These are phyloP conservation scores for Linnemannia elongata DNA, from an alignment of 192 early-diverging fungal genomes.

Conservation along the genomic window DNA sequence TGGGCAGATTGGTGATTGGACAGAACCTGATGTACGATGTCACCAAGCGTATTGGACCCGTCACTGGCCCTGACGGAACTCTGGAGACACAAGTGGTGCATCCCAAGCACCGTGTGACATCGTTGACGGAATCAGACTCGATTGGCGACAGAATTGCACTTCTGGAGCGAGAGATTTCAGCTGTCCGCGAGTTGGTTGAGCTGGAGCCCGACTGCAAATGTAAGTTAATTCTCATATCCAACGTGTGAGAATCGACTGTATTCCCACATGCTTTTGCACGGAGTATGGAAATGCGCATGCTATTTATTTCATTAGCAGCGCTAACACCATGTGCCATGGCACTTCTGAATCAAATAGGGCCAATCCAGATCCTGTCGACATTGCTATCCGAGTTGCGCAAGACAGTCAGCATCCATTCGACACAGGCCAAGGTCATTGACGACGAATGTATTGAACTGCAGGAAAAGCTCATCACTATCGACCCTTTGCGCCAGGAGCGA, in stretches of 20 bases:
- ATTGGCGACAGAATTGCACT: slow-evolving; percentile 54
- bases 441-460: slow-evolving; percentile 62
- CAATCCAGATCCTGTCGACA: slow-evolving; percentile 42
- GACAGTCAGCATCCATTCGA: slow-evolving; percentile 24
- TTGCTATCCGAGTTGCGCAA: slow-evolving; percentile 36
- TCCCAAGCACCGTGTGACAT: slow-evolving; percentile 33
- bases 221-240: slow-evolving; percentile 32
- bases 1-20: slow-evolving; percentile 30
- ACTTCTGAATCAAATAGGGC: slow-evolving; percentile 7
- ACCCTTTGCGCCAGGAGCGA: slow-evolving; percentile 64
- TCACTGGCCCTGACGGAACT: slow-evolving; percentile 21
- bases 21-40: slow-evolving; percentile 53
- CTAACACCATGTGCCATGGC: not conserved
- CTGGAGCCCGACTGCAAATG: slow-evolving; percentile 89
- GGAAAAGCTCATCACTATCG: slow-evolving; percentile 67
- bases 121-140: slow-evolving; percentile 27
- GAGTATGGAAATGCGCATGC: not conserved
- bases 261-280: slow-evolving; percentile 57
- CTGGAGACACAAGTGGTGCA: slow-evolving; percentile 4
- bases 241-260: not conserved
- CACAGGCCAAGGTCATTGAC: slow-evolving; percentile 38
- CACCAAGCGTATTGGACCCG: slow-evolving; percentile 38
- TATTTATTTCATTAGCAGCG: not conserved
- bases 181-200: slow-evolving; percentile 78
- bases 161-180: slow-evolving; percentile 69